Conservation (phyloP, 1,284 basidiomycete genomes). For the Stereum hirsutum region DNA sequence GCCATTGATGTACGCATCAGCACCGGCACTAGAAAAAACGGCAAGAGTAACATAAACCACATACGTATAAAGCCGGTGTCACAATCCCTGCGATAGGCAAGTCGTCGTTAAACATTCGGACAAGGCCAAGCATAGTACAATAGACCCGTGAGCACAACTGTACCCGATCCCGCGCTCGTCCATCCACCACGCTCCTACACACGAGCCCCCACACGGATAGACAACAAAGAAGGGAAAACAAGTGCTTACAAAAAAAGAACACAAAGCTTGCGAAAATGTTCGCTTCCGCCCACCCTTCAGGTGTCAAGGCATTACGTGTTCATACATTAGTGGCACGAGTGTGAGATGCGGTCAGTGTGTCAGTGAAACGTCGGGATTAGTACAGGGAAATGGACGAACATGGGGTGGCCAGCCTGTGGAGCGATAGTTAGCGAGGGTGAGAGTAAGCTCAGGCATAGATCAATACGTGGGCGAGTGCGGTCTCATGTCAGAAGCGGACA, state of each 20-base stretch:
- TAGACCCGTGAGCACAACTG: no score
- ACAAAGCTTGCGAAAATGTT: constrained; percentile 8
- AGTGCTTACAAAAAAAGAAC: constrained; percentile 5
- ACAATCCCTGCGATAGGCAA: constrained; percentile 10
- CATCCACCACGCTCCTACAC: no score
- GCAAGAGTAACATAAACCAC: not conserved
- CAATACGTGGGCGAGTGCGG: not conserved
- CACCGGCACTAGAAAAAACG: not conserved
- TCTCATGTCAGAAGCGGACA: not conserved
- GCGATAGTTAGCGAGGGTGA: no score
- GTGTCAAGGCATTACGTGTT: no score
- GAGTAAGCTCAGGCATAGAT: not conserved
- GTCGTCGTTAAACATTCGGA: not conserved
- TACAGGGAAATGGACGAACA: not conserved
- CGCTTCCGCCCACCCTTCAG: constrained; percentile 11
- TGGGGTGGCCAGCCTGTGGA: constrained; percentile 3
- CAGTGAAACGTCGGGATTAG: no score
- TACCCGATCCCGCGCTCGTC: no score
- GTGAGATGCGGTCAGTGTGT: no score
- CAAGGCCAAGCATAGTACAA: no score
- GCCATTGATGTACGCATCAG: constrained; percentile 43
- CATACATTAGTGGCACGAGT: no score
- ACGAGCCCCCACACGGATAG: not conserved
- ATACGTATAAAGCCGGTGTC: constrained; percentile 8
- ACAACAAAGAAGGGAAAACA: not conserved